Percentiles rank a stretch among this genome's conserved stretches.
These are phyloP conservation scores for Emericellopsis atlantica DNA, from an alignment of 2,329 filamentous ascomycete genomes.

Conservation along the genomic window DNA sequence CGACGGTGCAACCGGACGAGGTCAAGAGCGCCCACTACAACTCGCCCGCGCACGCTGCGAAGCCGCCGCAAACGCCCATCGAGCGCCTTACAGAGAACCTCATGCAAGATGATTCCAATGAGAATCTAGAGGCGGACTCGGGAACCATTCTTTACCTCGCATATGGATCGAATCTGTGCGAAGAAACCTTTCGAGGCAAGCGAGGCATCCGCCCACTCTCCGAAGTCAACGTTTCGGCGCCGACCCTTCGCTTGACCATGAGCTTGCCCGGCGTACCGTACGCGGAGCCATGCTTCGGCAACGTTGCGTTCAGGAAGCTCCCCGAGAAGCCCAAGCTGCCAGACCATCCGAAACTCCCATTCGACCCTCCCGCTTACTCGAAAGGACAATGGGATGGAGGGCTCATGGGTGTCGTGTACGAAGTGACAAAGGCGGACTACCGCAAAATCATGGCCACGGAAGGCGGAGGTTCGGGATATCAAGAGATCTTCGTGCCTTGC, in stretches of 20 bases:
- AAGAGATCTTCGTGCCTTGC: constrained; percentile 72
- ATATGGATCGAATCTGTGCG: constrained; percentile 82
- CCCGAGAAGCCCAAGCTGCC: constrained; percentile 24
- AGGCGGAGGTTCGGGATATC: constrained; percentile 74
- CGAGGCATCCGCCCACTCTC: constrained; percentile 75
- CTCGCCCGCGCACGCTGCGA: not conserved
- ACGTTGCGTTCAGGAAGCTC: constrained; percentile 51
- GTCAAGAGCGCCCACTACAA: not conserved
- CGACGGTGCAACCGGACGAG: not conserved
- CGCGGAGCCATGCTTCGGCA: constrained; percentile 83
- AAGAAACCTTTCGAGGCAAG: constrained; percentile 64
- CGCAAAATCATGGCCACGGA: constrained; percentile 81
- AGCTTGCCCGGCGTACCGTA: constrained; percentile 81
- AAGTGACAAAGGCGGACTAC: constrained; percentile 76
- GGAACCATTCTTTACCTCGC: constrained; percentile 65
- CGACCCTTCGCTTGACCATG: constrained; percentile 67
- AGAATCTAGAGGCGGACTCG: not conserved
- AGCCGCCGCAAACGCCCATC: constrained; percentile 1
- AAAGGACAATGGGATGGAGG: constrained; percentile 56
- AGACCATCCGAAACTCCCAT: constrained; percentile 15
- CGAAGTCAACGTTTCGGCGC: constrained; percentile 69
- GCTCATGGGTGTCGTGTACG: constrained; percentile 87
- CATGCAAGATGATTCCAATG: not conserved
- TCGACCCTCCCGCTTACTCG: constrained; percentile 6
- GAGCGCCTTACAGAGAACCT: not conserved